A percentile compares a stretch with the other conserved stretches of the same genome.
These are phyloP conservation scores for Xylaria sp. DNA, from an alignment of 2,329 filamentous ascomycete species.

Conservation along the genomic window DNA sequence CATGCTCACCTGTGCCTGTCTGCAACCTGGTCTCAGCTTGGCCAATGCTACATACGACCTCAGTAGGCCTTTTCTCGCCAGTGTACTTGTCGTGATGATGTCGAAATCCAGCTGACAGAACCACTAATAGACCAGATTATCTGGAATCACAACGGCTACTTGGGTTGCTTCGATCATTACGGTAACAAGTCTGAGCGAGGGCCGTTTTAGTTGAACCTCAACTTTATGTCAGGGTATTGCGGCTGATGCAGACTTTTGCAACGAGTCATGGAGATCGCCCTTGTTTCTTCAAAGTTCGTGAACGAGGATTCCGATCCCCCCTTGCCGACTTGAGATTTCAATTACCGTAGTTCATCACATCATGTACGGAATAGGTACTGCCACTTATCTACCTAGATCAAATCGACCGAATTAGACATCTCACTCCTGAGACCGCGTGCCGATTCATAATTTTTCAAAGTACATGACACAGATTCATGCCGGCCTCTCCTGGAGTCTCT, in stretches of 20 bases:
- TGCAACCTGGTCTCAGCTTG: conserved; percentile 18
- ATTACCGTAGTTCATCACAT: no score
- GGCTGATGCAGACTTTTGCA: not conserved
- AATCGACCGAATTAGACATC: no score
- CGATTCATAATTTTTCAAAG: no score
- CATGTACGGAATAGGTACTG: no score
- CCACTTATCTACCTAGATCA: no score
- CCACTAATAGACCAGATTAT: conserved; percentile 32
- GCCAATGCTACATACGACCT: conserved; percentile 25
- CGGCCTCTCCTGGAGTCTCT: no score
- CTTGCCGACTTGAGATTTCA: not conserved
- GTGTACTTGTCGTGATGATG: not conserved
- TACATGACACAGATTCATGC: no score
- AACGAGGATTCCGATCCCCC: not conserved
- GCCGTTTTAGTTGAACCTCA: conserved; percentile 20
- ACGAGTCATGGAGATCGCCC: no score
- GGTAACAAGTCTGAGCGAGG: conserved; percentile 35
- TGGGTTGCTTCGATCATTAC: conserved; percentile 35
- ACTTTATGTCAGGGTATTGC: not conserved
- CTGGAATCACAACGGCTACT: conserved; percentile 35
- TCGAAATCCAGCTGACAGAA: conserved; percentile 3
- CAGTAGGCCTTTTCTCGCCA: conserved; percentile 20
- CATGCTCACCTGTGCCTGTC: conserved; percentile 28
- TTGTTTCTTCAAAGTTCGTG: not conserved
- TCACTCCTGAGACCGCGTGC: no score